phyloP scores from a whole-genome alignment of 192 early-diverging fungal genomes.

The Gamsiella multidivaricata region DNA sequence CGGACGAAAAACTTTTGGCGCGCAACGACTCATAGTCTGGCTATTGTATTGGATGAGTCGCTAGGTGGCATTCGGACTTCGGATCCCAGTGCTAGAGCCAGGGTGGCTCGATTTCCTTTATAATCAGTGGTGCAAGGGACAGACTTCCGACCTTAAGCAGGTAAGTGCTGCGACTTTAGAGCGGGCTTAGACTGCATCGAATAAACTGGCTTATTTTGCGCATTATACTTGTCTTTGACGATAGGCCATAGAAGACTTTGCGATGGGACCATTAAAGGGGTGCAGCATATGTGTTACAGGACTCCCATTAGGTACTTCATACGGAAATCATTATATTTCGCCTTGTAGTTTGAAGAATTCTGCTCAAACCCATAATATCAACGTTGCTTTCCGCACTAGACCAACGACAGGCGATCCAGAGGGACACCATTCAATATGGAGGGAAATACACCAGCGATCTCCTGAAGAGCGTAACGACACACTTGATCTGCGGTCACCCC shows the following conservation, averaged over 20 bases:
- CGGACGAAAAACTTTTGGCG: too few relatives aligned
- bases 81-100: conserved; percentile 24
- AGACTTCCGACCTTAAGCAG: conserved; percentile 13
- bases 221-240: background rate
- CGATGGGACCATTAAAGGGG: conserved; percentile 32
- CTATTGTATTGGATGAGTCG: too few relatives aligned
- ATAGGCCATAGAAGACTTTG: background rate
- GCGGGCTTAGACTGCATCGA: too few relatives aligned
- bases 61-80: background rate
- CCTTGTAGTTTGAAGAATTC: too few relatives aligned
- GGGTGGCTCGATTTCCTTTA: conserved; percentile 17
- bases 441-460: conserved; percentile 39
- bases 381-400: conserved; percentile 20
- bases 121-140: conserved; percentile 6
- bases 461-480: conserved; percentile 29
- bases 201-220: too few relatives aligned
- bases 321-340: background rate
- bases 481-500: conserved; percentile 25
- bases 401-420: conserved; percentile 9
- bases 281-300: conserved; percentile 46
- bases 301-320: conserved; percentile 13
- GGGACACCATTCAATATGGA: conserved; percentile 19
- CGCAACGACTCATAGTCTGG: too few relatives aligned
- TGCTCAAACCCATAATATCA: too few relatives aligned
- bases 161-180: conserved; percentile 6